Conservation (phyloP, 1,139 yeast genomes). For the Casaregolazyma suthepensis region DNA sequence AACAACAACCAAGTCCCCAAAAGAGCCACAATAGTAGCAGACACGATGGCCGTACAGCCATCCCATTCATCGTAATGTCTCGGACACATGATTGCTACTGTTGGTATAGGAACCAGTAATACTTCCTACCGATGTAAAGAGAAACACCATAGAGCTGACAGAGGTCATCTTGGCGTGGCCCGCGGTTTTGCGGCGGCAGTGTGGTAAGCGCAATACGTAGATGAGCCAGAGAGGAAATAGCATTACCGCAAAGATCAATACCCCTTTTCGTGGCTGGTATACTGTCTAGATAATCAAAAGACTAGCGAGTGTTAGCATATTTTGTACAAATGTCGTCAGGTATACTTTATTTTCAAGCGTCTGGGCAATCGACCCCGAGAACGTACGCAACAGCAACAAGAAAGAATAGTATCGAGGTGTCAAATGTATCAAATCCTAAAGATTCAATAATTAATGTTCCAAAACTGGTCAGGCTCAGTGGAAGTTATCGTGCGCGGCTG, state of each 20-base stretch:
- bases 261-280: slow-evolving; percentile 18
- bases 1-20: too few relatives aligned
- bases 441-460: slow-evolving; percentile 26
- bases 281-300: slow-evolving; percentile 24
- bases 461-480: slow-evolving; percentile 35
- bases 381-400: slow-evolving; percentile 25
- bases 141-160: slow-evolving; percentile 38
- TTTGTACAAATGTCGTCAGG: slow-evolving; percentile 17
- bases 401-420: slow-evolving; percentile 24
- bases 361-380: slow-evolving; percentile 19
- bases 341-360: slow-evolving; percentile 16
- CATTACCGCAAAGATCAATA: slow-evolving; percentile 38
- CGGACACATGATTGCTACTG: slow-evolving; percentile 44
- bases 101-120: slow-evolving; percentile 52
- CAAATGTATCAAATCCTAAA: slow-evolving; percentile 25
- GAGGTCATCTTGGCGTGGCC: slow-evolving; percentile 52
- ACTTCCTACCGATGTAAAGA: slow-evolving; percentile 53
- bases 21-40: slow-evolving; percentile 25
- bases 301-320: slow-evolving; percentile 24
- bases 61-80: slow-evolving; percentile 31
- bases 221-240: slow-evolving; percentile 39
- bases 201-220: too few relatives aligned
- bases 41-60: slow-evolving; percentile 41
- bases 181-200: slow-evolving; percentile 36
- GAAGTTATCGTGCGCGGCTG: too few relatives aligned